A percentile compares a stretch with the other conserved stretches of the same genome.
Evolutionary conservation across 805 yeast species (phyloP).

Genomic region (Teunomyces lycoperdinae): DNA sequence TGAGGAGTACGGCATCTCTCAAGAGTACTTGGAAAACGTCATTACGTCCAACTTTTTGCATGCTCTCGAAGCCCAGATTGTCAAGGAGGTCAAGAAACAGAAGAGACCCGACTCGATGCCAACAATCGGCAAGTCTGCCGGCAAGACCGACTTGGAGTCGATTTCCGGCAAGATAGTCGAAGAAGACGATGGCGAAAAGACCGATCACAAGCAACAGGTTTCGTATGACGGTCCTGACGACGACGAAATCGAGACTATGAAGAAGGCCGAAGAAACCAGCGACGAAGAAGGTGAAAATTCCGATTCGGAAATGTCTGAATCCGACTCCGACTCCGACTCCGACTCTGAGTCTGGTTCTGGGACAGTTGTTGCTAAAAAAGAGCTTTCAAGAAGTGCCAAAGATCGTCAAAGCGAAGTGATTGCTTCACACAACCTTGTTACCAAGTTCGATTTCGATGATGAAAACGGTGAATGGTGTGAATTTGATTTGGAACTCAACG

Average conservation of each 20-base stretch:
- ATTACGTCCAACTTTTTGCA: conserved; percentile 63
- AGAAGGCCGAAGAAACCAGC: conserved; percentile 73
- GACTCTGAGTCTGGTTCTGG: conserved; percentile 37
- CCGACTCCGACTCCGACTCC: conserved; percentile 27
- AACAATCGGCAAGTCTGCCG: conserved; percentile 68
- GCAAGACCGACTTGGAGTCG: conserved; percentile 48
- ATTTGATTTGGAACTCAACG: conserved; percentile 77
- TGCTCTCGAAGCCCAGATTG: conserved; percentile 67
- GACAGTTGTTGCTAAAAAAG: conserved; percentile 1
- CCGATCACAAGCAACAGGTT: conserved; percentile 73
- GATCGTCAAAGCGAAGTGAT: conserved; percentile 85
- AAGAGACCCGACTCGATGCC: conserved; percentile 58
- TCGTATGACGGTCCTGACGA: conserved; percentile 96
- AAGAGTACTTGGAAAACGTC: conserved; percentile 71
- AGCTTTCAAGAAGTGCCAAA: conserved; percentile 50
- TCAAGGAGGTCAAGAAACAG: conserved; percentile 81
- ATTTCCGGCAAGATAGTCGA: conserved; percentile 28
- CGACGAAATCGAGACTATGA: conserved; percentile 88
- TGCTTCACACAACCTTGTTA: conserved; percentile 66
- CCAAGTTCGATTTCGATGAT: conserved; percentile 88
- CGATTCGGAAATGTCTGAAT: conserved; percentile 30
- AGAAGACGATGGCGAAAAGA: conserved; percentile 57
- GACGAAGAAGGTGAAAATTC: conserved; percentile 52
- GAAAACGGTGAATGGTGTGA: conserved; percentile 88
- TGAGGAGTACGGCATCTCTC: conserved; percentile 83